Base-by-base conservation (phyloP, 257 asterid genomes). In the Solanum rostratum region DNA sequence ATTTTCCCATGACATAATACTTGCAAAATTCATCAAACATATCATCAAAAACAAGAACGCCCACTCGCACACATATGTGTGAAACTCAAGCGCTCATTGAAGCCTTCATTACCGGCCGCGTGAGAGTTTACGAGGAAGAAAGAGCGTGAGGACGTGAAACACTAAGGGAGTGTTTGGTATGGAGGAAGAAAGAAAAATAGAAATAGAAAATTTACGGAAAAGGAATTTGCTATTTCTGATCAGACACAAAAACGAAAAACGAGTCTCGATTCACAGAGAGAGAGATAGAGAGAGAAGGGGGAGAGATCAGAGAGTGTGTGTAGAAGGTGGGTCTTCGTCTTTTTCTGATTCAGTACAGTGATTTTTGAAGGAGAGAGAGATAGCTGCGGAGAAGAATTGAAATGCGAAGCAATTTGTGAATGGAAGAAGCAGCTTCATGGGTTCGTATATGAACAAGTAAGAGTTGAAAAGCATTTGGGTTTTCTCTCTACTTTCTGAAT, bases 271-370 rank as follows among this genome's bases (percentile, higher is more conserved):
- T 82, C 68, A 69, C 83, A 89, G 84, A 84, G 85, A 85, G 87
- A 84, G 84, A 84, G 91, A 84, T 91, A 88, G 89, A 86, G 80
- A 88, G 83, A 14, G 59, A 29, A 18, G 37, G 37, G 69, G 37
- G 69, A 90, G 93, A 93, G 98, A 93, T 91, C 97, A 91, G 88
- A 86, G 90, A 90, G 76, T 85, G 82, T 54, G 57, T 8, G 57
- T 7, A 71, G 84, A 87, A 86, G 82, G 90, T 86, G 93, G 93
- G 95, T 88, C 90, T 89, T 91, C 91, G 9, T 52, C 2, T 8
- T 22, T 65, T 63, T 83, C 60, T 70, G 88, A 85, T 88, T 89
- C 89, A 85, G 93, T 85, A 29, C 63, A 49, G 45, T 78, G 60
- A 78, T 24, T 46, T 50, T 6, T 66, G 69, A 69, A 20, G 71